These are phyloP conservation scores for Elaeagnus macrophylla DNA, from an alignment of 306 rosid genomes.

Conservation along the genomic window DNA sequence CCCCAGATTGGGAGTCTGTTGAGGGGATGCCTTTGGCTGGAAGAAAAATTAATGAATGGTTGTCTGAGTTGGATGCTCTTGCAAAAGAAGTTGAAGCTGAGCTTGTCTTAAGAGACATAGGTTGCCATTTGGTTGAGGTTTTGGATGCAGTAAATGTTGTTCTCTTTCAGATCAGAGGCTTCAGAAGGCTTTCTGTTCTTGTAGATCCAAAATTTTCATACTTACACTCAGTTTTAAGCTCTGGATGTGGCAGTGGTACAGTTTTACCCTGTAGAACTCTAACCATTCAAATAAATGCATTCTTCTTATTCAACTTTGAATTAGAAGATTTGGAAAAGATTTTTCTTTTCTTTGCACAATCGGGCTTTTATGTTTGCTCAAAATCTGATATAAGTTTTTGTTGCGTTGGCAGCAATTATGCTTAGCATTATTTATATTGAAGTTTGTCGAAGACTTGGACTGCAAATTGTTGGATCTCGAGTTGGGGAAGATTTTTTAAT, in stretches of 20 bases:
- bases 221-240: conserved; percentile 15
- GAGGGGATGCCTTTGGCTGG: conserved; percentile 8
- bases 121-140: conserved; percentile 10
- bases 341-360: neutral
- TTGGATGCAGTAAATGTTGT: conserved; percentile 13
- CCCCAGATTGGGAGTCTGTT: conserved; percentile 5
- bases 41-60: conserved; percentile 2
- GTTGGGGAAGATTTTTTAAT: conserved; percentile 9
- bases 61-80: conserved; percentile 11
- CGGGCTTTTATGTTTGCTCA: neutral
- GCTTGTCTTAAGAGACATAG: conserved; percentile 6
- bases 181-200: conserved; percentile 8
- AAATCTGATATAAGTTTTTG: neutral
- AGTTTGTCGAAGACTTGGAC: neutral
- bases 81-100: conserved; percentile 11
- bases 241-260: conserved; percentile 14
- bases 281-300: conserved; percentile 7
- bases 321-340: neutral
- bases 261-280: conserved; percentile 5
- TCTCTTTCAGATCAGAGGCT: conserved; percentile 12
- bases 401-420: conserved; percentile 7
- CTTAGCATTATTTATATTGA: conserved; percentile 7
- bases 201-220: conserved; percentile 8
- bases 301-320: conserved; percentile 1
- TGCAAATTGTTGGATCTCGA: conserved; percentile 14